Conservation (phyloP, 2,329 filamentous ascomycete species). For the Lecanosticta acicola region DNA sequence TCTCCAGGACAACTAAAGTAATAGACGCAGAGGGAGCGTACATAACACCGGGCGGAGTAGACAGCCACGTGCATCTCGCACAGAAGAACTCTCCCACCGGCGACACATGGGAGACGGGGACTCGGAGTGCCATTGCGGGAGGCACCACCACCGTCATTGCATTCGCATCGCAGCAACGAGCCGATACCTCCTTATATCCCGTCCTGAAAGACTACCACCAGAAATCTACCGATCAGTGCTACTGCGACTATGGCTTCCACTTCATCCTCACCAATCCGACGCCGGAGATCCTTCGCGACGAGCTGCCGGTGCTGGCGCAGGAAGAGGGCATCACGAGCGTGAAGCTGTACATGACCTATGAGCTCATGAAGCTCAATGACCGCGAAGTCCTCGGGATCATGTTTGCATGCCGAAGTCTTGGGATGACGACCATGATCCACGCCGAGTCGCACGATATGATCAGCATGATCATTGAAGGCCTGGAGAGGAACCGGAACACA, state of each 20-base stretch:
- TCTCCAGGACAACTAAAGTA: conserved; percentile 31
- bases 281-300: conserved; percentile 35
- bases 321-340: conserved; percentile 44
- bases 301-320: conserved; percentile 38
- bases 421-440: conserved; percentile 48
- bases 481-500: conserved; percentile 37
- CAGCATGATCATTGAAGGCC: conserved; percentile 37
- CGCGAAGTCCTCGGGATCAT: conserved; percentile 48
- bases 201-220: conserved; percentile 46
- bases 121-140: conserved; percentile 52
- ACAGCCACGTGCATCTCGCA: conserved; percentile 47
- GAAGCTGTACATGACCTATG: conserved; percentile 52
- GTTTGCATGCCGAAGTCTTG: conserved; percentile 41
- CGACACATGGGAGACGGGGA: conserved; percentile 46
- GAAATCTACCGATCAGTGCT: conserved; percentile 42
- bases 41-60: conserved; percentile 45
- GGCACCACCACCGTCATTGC: conserved; percentile 55
- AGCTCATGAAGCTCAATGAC: conserved; percentile 47
- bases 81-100: conserved; percentile 42
- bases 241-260: conserved; percentile 55
- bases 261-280: conserved; percentile 47
- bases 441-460: conserved; percentile 47
- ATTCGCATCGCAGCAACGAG: conserved; percentile 52
- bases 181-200: conserved; percentile 41
- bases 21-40: conserved; percentile 45